Evolutionary conservation across 169 alveolate genomes (phyloP), one percentile per base, ranked within the genome.

Genomic region (Eimeria sp.): DNA sequence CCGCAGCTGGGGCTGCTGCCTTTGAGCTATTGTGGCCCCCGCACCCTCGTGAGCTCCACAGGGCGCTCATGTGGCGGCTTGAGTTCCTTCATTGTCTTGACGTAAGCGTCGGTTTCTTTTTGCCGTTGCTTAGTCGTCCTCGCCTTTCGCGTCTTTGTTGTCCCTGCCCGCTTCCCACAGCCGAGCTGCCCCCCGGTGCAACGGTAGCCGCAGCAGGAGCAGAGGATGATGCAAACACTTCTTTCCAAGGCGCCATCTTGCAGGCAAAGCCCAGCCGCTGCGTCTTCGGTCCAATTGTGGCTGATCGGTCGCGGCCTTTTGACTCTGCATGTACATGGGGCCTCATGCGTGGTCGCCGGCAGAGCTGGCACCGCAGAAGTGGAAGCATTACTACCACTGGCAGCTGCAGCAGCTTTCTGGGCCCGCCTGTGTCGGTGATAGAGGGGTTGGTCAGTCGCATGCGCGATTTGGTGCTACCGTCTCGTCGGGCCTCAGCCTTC

Each of bases 281-380:
- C 65, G 67, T 78, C 67, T 78, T 78, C 34, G 89, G 70, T 22
- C 89, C 89, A 61, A 78, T 34, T 43, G 63, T 78, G n/a, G 61
- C 89, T 25, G 89, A 78, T 27, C 89, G 30, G 30, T 43, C 67
- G 70, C 40, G 89, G 67, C 89, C 89, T 34, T 27, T 78, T 20
- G 89, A 78, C 89, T n/a, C 89, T 43, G 61, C 89, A 20, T 78
- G 89, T 65, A 78, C 65, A 2, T 78, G 89, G 89, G 89, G 89
- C 51, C 49, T 78, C 65, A 47, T 78, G 61, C 25, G 84, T 16
- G n/a, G 57, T 20, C 27, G 27, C 40, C 45, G 22, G 10, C 0
- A 4, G 10, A 67, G 40, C 27, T 67, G 40, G 45, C 40, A 22
- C 84, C 22, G 84, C 51, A 75, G 34, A 9, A 75, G 54, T 51